Evolutionary conservation across 768 basidiomycete species (phyloP).

Genomic region (Tricholoma flavovirens): DNA sequence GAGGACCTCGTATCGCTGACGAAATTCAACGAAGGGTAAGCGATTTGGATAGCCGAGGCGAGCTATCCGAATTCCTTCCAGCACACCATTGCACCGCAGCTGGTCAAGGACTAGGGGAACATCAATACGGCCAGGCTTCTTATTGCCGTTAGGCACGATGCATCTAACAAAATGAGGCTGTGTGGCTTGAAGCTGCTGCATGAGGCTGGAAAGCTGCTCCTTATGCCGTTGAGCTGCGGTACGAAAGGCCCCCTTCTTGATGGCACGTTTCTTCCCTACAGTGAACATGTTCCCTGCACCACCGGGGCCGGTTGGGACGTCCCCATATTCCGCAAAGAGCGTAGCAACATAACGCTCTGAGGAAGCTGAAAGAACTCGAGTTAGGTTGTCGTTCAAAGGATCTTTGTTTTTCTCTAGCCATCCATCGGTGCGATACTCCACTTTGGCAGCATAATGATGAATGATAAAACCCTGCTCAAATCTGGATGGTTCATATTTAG

Average conservation of each 20-base stretch:
- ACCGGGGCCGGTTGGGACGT: constrained; percentile 32
- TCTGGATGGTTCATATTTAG: constrained; percentile 81
- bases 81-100: constrained; percentile 95
- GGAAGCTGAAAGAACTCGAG: constrained; percentile 79
- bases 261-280: constrained; percentile 61
- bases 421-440: constrained; percentile 92
- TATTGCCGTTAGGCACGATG: constrained; percentile 90
- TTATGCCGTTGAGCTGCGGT: constrained; percentile 95
- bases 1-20: constrained; percentile 93
- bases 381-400: constrained; percentile 93
- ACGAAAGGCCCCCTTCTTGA: constrained; percentile 95
- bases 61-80: constrained; percentile 98
- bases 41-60: constrained; percentile 96
- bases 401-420: constrained; percentile 99
- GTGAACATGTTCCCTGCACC: constrained; percentile 33
- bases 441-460: constrained; percentile 93
- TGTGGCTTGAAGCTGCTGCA: constrained; percentile 86
- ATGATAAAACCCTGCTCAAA: constrained; percentile 95
- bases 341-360: constrained; percentile 74
- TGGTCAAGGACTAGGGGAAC: constrained; percentile 95
- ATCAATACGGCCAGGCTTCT: constrained; percentile 88
- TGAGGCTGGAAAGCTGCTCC: constrained; percentile 88
- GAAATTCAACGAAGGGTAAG: constrained; percentile 94
- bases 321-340: constrained; percentile 80
- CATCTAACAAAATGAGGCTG: constrained; percentile 98